Percentiles rank a stretch among this genome's conserved stretches.
Conservation (phyloP, 2,329 filamentous ascomycete genomes). For the Stachybotrys elegans region DNA sequence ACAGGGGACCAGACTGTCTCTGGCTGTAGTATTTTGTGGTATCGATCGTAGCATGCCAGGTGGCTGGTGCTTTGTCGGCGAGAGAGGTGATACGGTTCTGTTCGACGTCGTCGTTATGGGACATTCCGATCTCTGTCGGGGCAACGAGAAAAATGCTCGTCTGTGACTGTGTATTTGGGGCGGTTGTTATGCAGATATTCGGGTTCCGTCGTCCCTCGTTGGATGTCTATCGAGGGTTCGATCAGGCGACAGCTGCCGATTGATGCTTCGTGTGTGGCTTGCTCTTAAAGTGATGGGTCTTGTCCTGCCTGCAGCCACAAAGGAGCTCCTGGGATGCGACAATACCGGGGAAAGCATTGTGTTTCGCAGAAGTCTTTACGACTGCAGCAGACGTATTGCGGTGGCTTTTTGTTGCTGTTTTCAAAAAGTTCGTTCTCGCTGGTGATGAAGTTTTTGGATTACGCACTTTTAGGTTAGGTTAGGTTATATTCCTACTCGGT, state of each 20-base stretch:
- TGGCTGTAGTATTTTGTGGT: background rate
- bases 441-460: constrained; percentile 2
- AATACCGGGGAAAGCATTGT: constrained; percentile 1
- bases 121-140: background rate
- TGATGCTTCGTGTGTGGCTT: constrained; percentile 1
- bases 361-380: background rate
- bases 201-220: background rate
- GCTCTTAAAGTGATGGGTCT: constrained; percentile 1
- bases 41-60: constrained; percentile 2
- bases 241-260: background rate
- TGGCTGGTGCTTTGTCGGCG: constrained; percentile 3
- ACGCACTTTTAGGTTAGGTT: no score
- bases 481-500: no score
- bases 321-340: constrained; percentile 1
- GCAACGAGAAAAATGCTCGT: background rate
- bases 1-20: constrained; percentile 1
- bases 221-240: background rate
- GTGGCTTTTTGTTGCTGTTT: constrained; percentile 2
- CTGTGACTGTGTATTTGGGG: constrained; percentile 2
- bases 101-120: constrained; percentile 2
- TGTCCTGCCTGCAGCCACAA: constrained; percentile 3
- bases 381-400: constrained; percentile 1
- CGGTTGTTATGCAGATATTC: background rate
- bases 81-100: constrained; percentile 3
- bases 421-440: background rate